Conservation (phyloP, 148 eudicot genomes). For the Vaccinium corymbosum region DNA sequence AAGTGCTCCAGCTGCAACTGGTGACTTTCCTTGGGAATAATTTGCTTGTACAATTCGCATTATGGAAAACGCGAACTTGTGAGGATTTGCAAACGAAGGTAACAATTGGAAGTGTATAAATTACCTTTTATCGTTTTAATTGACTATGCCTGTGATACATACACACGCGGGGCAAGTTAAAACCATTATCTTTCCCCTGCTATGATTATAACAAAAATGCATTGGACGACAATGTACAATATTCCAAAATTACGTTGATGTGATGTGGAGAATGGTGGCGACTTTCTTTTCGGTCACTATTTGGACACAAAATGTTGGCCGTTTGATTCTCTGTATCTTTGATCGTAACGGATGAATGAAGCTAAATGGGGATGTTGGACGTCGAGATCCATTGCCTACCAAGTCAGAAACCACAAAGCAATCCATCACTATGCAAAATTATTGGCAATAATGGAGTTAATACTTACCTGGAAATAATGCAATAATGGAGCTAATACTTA, state of each 20-base stretch:
- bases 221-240: background rate
- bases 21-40: background rate
- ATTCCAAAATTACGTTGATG: background rate
- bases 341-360: constrained; percentile 19
- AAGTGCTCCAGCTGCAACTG: background rate
- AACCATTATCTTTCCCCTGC: background rate
- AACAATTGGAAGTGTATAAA: background rate
- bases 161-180: background rate
- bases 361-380: constrained; percentile 22
- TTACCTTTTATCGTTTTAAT: constrained; percentile 4
- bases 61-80: background rate
- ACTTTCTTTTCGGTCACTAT: background rate
- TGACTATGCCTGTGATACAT: background rate
- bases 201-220: background rate
- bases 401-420: constrained; percentile 12
- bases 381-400: constrained; percentile 26
- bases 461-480: constrained; percentile 10
- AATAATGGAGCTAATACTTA: background rate
- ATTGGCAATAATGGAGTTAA: background rate
- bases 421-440: background rate
- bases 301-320: constrained; percentile 12
- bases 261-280: background rate
- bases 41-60: background rate
- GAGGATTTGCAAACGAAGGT: background rate
- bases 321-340: constrained; percentile 22